Evolutionary conservation across 169 alveolate species (phyloP).

Genomic region (Plasmodium reichenowi): DNA sequence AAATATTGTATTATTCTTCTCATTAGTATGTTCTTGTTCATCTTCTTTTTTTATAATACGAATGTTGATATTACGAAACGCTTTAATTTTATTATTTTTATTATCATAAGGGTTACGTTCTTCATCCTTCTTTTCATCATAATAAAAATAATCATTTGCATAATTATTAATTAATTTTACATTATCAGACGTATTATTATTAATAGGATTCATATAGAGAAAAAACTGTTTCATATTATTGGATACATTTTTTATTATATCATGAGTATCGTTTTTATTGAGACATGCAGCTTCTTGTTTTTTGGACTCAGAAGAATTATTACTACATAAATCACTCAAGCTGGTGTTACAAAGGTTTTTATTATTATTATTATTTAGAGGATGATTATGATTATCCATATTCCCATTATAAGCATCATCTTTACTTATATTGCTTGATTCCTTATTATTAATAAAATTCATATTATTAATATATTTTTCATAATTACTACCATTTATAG

Average conservation of each 20-base stretch:
- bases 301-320: too few relatives aligned
- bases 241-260: neutral
- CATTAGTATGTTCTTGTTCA: too few relatives aligned
- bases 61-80: too few relatives aligned
- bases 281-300: too few relatives aligned
- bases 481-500: neutral
- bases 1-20: too few relatives aligned
- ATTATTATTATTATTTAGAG: neutral
- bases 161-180: too few relatives aligned
- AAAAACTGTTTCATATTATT: neutral
- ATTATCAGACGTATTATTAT: neutral
- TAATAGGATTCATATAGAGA: neutral
- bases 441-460: neutral
- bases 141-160: too few relatives aligned
- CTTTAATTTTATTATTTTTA: too few relatives aligned
- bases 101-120: too few relatives aligned
- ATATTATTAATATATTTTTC: neutral
- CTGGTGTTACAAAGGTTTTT: neutral
- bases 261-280: neutral
- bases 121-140: too few relatives aligned
- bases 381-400: neutral
- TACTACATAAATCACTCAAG: too few relatives aligned
- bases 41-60: too few relatives aligned
- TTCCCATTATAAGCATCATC: neutral
- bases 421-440: neutral